Percentiles rank a stretch among this genome's conserved stretches.
Evolutionary conservation across 2,329 filamentous ascomycete genomes (phyloP).

Genomic region (Aspergillus pseudonomiae): DNA sequence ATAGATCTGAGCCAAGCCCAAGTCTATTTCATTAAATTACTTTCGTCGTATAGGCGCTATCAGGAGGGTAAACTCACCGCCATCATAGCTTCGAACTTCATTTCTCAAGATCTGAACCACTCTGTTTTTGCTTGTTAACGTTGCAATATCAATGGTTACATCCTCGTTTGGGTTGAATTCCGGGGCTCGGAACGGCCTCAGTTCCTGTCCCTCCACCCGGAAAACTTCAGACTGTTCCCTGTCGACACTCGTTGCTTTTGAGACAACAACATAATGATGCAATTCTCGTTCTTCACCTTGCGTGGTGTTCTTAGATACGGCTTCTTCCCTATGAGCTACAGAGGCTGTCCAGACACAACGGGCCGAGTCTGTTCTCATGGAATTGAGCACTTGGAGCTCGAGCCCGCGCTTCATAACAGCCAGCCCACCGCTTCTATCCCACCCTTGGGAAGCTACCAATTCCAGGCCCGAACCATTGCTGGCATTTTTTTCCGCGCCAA

Average conservation of each 20-base stretch:
- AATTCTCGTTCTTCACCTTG: constrained; percentile 55
- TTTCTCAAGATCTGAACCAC: constrained; percentile 86
- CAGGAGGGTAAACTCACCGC: constrained; percentile 61
- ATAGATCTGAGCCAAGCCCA: constrained; percentile 86
- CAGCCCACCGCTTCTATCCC: constrained; percentile 65
- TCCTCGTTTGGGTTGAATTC: constrained; percentile 93
- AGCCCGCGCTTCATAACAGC: constrained; percentile 78
- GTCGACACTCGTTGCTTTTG: constrained; percentile 66
- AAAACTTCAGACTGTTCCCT: constrained; percentile 80
- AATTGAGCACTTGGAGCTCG: constrained; percentile 70
- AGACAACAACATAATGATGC: constrained; percentile 81
- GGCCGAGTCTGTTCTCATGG: constrained; percentile 72
- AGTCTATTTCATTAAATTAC: constrained; percentile 56
- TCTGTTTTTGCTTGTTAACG: constrained; percentile 76
- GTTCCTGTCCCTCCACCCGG: constrained; percentile 69
- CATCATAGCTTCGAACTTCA: constrained; percentile 88
- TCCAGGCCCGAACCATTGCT: constrained; percentile 49
- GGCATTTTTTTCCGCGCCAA: constrained; percentile 51
- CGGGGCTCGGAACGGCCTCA: constrained; percentile 76
- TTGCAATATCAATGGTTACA: constrained; percentile 81
- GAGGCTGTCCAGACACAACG: constrained; percentile 80
- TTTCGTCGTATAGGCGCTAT: constrained; percentile 7
- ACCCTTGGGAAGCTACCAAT: constrained; percentile 57
- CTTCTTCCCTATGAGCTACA: constrained; percentile 49
- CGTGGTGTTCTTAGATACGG: constrained; percentile 52